Conservation (phyloP, 441 rosid genomes). For the Metrosideros polymorpha region DNA sequence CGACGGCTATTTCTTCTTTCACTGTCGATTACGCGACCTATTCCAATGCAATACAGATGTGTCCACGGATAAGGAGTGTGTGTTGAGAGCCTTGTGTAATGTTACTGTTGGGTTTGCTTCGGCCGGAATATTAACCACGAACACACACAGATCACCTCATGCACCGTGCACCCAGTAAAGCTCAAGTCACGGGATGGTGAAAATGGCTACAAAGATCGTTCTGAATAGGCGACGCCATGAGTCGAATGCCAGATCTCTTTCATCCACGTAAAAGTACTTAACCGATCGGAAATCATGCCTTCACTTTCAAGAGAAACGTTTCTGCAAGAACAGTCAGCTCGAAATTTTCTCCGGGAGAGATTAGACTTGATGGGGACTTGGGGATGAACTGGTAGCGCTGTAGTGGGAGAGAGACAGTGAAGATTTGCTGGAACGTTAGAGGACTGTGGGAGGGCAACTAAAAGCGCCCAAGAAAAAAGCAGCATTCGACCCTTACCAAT, state of each 20-base stretch:
- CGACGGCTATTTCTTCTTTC: background rate
- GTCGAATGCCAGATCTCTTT: background rate
- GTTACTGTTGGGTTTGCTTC: background rate
- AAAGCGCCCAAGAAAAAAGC: background rate
- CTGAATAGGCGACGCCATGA: background rate
- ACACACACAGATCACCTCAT: background rate
- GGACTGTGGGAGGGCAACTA: background rate
- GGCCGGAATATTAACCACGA: background rate
- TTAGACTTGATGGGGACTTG: background rate
- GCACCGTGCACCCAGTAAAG: background rate
- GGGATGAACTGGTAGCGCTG: background rate
- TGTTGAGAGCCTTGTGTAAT: background rate
- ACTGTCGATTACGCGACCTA: background rate
- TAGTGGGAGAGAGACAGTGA: background rate
- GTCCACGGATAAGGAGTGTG: background rate
- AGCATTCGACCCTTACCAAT: background rate
- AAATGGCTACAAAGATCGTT: background rate
- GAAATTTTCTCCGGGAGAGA: background rate
- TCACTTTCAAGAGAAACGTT: background rate
- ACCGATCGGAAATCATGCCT: background rate
- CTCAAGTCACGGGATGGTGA: background rate
- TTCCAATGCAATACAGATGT: background rate
- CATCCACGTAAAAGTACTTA: background rate
- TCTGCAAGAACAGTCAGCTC: background rate
- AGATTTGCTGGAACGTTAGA: background rate